These are phyloP conservation scores for Calonectria pseudoreteaudii DNA, from an alignment of 2,329 filamentous ascomycete species.

Conservation along the genomic window DNA sequence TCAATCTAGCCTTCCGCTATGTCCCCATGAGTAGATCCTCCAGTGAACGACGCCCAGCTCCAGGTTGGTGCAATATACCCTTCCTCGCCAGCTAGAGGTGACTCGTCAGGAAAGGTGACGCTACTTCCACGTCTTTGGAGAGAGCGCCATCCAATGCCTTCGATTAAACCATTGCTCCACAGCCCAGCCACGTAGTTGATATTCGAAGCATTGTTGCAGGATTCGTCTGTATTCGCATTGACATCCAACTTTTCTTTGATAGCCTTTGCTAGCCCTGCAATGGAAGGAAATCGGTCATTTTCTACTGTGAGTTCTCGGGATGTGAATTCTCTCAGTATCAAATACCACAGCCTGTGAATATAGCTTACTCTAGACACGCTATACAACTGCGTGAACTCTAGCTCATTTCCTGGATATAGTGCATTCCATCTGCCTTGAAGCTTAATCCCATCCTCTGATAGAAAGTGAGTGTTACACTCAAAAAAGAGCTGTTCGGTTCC, in stretches of 20 bases:
- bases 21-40: neutral
- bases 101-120: neutral
- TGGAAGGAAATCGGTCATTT: neutral
- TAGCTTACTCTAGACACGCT: neutral
- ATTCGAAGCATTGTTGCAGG: neutral
- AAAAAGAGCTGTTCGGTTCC: slow-evolving; percentile 19
- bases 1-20: slow-evolving; percentile 8
- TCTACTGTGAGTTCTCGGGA: neutral
- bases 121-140: neutral
- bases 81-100: neutral
- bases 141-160: neutral
- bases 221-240: too few species aligned
- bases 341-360: slow-evolving; percentile 10
- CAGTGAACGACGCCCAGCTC: slow-evolving; percentile 15
- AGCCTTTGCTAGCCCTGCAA: neutral
- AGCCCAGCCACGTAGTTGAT: slow-evolving; percentile 12
- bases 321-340: slow-evolving; percentile 7
- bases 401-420: neutral
- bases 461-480: slow-evolving; percentile 22
- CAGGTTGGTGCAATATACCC: slow-evolving; percentile 24
- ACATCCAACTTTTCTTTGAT: neutral
- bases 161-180: slow-evolving; percentile 1
- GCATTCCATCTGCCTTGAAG: slow-evolving; percentile 15
- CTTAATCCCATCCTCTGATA: slow-evolving; percentile 22
- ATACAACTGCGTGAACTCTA: neutral